Evolutionary conservation across 495 filamentous ascomycete genomes (phyloP), one percentile per base, ranked within the genome.

Genomic region (Hypoxylon rickii): DNA sequence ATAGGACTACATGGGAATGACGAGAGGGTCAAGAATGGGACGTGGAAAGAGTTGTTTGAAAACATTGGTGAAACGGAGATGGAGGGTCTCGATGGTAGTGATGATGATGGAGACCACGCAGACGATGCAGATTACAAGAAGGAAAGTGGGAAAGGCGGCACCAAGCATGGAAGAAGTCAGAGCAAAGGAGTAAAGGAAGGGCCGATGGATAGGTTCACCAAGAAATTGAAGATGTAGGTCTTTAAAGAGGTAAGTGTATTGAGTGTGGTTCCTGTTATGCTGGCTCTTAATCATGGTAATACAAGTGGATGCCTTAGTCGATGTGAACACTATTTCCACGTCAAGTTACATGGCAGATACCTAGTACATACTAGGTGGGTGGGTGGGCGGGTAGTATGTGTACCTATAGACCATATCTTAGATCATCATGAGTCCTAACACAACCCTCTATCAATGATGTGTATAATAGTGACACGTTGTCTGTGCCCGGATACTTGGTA

Each of bases 1-100:
- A 73, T 86, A 4, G 78, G 82, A 0, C 62, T 89, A 15, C 73
- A 86, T 62, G 86, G 86, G 0, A 70, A 86, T 58, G 77, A 86
- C 67, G 45, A 68, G 12, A 72, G 69, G 55, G 83, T 89, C 1
- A 64, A 82, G 49, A 74, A 87, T 64, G 85, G 85, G 8, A 77
- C 75, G 1, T 89, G 87, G 86, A 79, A 73, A 38, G 54, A 77
- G 38, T 50, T 81, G 24, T 89, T 89, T 53, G 54, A 67, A 10
- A 75, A 69, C 3, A 76, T 76, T 18, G 80, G 79, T 0, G 76
- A 77, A 11, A 83, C 76, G 16, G 73, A 76, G 53, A 74, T 75
- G 24, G 69, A 69, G 53, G 66, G 64, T 1, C 65, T 59, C 8
- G 57, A 37, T 7, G 64, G 58, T 17, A 66, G 49, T 18, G 55